Conservation (phyloP, 305 asterid species). For the Fraxinus platypoda region DNA sequence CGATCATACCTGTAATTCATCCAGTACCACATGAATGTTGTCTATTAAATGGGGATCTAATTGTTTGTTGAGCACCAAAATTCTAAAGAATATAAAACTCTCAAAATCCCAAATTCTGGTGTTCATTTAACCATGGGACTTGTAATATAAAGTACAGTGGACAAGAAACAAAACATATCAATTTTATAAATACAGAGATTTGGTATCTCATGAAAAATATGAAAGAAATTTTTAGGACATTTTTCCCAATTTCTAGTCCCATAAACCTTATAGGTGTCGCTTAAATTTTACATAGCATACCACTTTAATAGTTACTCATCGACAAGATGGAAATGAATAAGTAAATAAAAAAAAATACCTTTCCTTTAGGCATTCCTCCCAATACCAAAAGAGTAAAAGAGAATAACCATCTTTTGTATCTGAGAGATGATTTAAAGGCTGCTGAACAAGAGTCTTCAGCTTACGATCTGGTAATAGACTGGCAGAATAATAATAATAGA, state of each 20-base stretch:
- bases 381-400: constrained; percentile 84
- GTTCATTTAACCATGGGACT: background rate
- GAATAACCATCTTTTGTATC: constrained; percentile 86
- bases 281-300: background rate
- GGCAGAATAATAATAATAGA: constrained; percentile 23
- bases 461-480: constrained; percentile 89
- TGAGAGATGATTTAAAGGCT: constrained; percentile 74
- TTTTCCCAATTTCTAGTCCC: background rate
- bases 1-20: constrained; percentile 62
- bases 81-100: background rate
- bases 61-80: background rate
- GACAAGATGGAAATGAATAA: constrained; percentile 7
- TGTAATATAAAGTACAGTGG: background rate
- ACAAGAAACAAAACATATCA: background rate
- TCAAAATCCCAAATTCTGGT: background rate
- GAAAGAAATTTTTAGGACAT: background rate
- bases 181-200: background rate
- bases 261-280: background rate
- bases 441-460: constrained; percentile 73
- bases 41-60: background rate
- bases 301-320: background rate
- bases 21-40: background rate
- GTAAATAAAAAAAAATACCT: constrained; percentile 45
- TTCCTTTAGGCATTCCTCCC: constrained; percentile 90
- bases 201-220: background rate